Conservation (phyloP, 1,284 basidiomycete species). For the Moniliophthora roreri region DNA sequence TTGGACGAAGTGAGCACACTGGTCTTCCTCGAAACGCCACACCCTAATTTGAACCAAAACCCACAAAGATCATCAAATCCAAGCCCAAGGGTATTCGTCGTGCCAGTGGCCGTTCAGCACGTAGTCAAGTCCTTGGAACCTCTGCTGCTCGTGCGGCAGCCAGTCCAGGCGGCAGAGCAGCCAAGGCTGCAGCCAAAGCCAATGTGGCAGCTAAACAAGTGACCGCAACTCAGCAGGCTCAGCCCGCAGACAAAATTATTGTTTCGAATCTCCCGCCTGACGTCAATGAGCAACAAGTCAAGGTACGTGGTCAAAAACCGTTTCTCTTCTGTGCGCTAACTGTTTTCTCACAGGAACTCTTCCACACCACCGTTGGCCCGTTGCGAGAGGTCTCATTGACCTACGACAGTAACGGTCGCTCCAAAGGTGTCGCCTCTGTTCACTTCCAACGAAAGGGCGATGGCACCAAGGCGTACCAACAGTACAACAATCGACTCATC, state of each 20-base stretch:
- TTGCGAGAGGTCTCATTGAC: constrained; percentile 82
- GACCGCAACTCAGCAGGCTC: constrained; percentile 30
- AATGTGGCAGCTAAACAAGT: constrained; percentile 51
- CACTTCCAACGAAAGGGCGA: constrained; percentile 88
- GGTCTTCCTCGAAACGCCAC: constrained; percentile 9
- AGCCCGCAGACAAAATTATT: constrained; percentile 84
- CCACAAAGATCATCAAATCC: constrained; percentile 78
- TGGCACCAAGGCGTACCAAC: constrained; percentile 87
- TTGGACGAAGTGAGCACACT: constrained; percentile 68
- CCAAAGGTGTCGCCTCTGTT: constrained; percentile 89
- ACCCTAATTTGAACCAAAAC: constrained; percentile 18
- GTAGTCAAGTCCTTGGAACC: constrained; percentile 59
- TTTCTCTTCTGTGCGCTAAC: background rate
- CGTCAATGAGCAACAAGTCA: constrained; percentile 92
- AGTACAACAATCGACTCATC: constrained; percentile 99
- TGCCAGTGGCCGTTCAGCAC: constrained; percentile 45
- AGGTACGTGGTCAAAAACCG: constrained; percentile 52
- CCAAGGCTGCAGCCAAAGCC: background rate
- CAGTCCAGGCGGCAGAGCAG: constrained; percentile 29
- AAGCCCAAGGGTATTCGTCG: constrained; percentile 39
- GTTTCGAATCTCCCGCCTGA: constrained; percentile 95
- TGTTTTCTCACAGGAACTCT: constrained; percentile 74
- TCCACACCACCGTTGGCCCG: constrained; percentile 88
- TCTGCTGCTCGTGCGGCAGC: constrained; percentile 25
- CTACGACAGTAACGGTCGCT: constrained; percentile 84